Evolutionary conservation across 371 early-diverging fungal genomes (phyloP), one percentile per base, ranked within the genome.

Genomic region (Mucor indicus): DNA sequence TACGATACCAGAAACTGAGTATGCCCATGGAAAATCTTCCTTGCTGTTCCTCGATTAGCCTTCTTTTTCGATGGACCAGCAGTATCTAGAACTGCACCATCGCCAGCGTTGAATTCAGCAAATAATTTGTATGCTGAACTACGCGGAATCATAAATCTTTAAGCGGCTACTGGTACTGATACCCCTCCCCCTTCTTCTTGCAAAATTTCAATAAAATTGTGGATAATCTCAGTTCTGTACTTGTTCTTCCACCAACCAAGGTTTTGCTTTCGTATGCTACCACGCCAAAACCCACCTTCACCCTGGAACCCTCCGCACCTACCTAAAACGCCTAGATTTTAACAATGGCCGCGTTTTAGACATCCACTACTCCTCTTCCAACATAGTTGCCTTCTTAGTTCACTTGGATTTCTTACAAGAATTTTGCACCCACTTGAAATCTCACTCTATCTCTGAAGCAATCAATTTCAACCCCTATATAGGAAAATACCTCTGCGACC

Each of bases 1-100:
- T 24, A 40, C 25, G 38, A 9, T 2, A 33, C 23, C 9, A 49
- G 32, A 11, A 49, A 40, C 1, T 15, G 30, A 4, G 33, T 40
- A 49, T 49, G 41, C 9, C 21, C 29, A 31, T 31, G 41, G 15
- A 49, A 49, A n/a, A 49, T 17, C 15, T 40, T 49, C 36, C 32
- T 10, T 33, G 50, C 20, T 37, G 25, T 29, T 38, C 16, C 38
- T 37, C 38, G 8, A 24, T 37, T 47, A 37, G 47, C 15, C 25
- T 38, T 27, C 25, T 47, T 36, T 11, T 47, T 47, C 20, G 17
- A 19, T 25, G 20, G 37, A 1, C 24, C 25, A 29, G 30, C 30
- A 29, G 30, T 29, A 29, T 29, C 2, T 31, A 39, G 21, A 39
- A 31, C 15, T 30, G 40, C 39, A 29, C 39, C 32, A 31, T 39